phyloP scores from a whole-genome alignment of 2,329 filamentous ascomycete genomes.

The Pezicula radicicola region DNA sequence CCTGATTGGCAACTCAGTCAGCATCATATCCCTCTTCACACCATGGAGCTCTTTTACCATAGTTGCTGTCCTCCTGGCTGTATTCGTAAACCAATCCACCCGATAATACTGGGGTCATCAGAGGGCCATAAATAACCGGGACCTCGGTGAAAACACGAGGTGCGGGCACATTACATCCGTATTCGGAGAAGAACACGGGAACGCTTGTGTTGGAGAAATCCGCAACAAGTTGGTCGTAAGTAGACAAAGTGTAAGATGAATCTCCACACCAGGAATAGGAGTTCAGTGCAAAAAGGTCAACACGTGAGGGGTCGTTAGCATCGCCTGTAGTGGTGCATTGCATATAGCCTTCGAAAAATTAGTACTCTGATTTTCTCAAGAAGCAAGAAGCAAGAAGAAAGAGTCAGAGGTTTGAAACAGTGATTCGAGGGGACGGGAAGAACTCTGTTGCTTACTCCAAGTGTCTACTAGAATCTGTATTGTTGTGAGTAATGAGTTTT shows the following conservation, averaged over 20 bases:
- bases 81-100: conserved; percentile 83
- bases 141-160: conserved; percentile 77
- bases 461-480: conserved; percentile 63
- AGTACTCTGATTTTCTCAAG: too few relatives aligned
- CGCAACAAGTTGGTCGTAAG: conserved; percentile 59
- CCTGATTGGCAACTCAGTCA: conserved; percentile 19
- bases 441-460: conserved; percentile 39
- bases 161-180: conserved; percentile 71
- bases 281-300: conserved; percentile 77
- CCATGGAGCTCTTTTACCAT: conserved; percentile 26
- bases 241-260: conserved; percentile 59
- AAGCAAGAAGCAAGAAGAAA: too few relatives aligned
- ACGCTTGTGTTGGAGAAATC: conserved; percentile 65
- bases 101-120: conserved; percentile 68
- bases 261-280: conserved; percentile 72
- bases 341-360: conserved; percentile 51
- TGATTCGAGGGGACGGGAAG: too few relatives aligned
- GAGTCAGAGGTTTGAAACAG: too few relatives aligned
- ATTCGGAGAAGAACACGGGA: conserved; percentile 81
- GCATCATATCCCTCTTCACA: too few relatives aligned
- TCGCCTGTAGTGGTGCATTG: conserved; percentile 58
- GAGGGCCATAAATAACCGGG: conserved; percentile 62
- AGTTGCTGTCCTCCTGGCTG: conserved; percentile 66
- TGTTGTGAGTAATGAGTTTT: too few relatives aligned
- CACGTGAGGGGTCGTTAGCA: conserved; percentile 56